Conservation (phyloP, 768 basidiomycete species). For the Gloeophyllum trabeum region DNA sequence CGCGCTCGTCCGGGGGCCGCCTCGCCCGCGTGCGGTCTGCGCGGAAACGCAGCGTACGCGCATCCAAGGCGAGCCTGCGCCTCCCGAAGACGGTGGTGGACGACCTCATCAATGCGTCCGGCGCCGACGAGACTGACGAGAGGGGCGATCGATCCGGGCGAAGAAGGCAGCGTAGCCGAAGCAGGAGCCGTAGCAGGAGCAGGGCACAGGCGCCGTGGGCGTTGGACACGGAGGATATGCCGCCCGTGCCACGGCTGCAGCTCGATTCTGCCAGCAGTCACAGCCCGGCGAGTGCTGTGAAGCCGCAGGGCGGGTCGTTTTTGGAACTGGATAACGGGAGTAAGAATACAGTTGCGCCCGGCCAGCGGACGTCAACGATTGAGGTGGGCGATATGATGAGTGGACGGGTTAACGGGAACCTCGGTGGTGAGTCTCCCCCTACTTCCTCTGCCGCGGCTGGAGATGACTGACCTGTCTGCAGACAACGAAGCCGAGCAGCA, state of each 20-base stretch:
- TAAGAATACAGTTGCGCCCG: background rate
- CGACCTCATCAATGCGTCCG: constrained; percentile 1
- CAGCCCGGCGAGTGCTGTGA: too few species aligned
- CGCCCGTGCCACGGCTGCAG: background rate
- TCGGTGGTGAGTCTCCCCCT: background rate
- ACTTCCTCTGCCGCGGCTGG: background rate
- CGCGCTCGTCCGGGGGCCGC: background rate
- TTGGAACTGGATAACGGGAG: background rate
- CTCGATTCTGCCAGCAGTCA: background rate
- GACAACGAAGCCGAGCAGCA: background rate
- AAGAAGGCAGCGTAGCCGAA: constrained; percentile 7
- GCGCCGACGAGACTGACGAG: constrained; percentile 1
- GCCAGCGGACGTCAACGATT: background rate
- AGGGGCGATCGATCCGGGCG: constrained; percentile 8
- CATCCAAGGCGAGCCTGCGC: constrained; percentile 58
- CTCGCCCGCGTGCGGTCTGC: constrained; percentile 44
- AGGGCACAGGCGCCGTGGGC: background rate
- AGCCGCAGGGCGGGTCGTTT: too few species aligned
- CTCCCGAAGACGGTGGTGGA: constrained; percentile 28
- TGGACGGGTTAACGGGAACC: background rate
- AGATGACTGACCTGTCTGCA: background rate
- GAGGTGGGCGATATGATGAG: background rate
- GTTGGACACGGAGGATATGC: background rate
- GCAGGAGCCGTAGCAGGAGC: constrained; percentile 9
- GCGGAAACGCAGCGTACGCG: constrained; percentile 46